These are phyloP conservation scores for Haematococcus sp. DNA, from an alignment of 139 green algal genomes.

Conservation along the genomic window DNA sequence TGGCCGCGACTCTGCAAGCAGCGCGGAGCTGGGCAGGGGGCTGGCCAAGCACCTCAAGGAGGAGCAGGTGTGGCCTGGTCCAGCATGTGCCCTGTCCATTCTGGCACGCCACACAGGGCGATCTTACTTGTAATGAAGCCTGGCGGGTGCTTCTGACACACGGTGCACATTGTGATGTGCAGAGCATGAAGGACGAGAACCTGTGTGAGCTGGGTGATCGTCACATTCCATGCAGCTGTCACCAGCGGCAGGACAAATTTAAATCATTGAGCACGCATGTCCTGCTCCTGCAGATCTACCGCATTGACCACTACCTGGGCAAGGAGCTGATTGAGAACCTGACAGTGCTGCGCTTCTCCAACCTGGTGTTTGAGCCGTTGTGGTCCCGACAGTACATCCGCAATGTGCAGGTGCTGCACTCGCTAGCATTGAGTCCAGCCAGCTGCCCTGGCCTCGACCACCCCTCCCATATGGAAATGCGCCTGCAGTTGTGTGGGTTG, in stretches of 20 bases:
- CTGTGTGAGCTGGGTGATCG: too few relatives aligned
- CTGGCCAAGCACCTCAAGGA: slow-evolving; percentile 84
- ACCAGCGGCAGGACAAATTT: not conserved
- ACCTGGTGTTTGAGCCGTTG: slow-evolving; percentile 98
- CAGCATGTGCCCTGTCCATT: too few relatives aligned
- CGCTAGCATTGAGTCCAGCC: not conserved
- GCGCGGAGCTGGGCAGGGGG: slow-evolving; percentile 63
- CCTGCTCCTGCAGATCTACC: slow-evolving; percentile 93
- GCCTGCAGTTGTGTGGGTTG: too few relatives aligned
- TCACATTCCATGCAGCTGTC: not conserved
- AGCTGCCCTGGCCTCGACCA: too few relatives aligned
- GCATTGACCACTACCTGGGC: slow-evolving; percentile 99
- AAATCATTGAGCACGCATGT: too few relatives aligned
- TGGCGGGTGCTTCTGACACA: too few relatives aligned
- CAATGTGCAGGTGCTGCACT: slow-evolving; percentile 84
- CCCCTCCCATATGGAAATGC: too few relatives aligned
- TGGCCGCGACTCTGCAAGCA: slow-evolving; percentile 83
- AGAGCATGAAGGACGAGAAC: too few relatives aligned
- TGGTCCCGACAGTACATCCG: slow-evolving; percentile 95
- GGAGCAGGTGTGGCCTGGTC: slow-evolving; percentile 64
- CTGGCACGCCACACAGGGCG: too few relatives aligned
- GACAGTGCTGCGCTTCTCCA: slow-evolving; percentile 94
- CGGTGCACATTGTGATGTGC: too few relatives aligned
- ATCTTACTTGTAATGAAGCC: too few relatives aligned
- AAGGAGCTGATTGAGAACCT: slow-evolving; percentile 99